These are phyloP conservation scores for Hyphochytrium catenoides DNA, from an alignment of 352 stramenopile genomes.

Conservation along the genomic window DNA sequence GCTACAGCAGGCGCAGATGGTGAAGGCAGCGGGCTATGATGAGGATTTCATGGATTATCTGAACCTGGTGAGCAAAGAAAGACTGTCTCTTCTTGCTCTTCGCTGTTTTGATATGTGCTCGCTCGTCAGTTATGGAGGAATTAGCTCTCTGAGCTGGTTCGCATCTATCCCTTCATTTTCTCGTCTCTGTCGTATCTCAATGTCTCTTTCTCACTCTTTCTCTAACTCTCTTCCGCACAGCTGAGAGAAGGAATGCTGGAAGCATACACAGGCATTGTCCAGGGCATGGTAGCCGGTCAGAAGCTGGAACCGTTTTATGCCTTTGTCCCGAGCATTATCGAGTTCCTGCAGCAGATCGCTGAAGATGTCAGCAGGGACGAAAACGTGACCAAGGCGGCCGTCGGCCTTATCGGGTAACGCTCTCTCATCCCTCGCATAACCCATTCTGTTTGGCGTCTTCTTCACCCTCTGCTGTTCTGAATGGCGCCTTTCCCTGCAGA, in stretches of 20 bases:
- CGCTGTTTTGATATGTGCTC: too few relatives aligned
- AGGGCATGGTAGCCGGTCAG: constrained; percentile 70
- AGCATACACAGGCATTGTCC: constrained; percentile 85
- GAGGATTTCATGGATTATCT: constrained; percentile 96
- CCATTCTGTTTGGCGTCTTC: too few relatives aligned
- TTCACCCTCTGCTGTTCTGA: too few relatives aligned
- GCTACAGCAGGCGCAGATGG: constrained; percentile 54
- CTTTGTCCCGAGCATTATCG: constrained; percentile 50
- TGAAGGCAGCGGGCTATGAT: constrained; percentile 66
- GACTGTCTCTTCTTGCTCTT: too few relatives aligned
- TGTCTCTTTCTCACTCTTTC: too few relatives aligned
- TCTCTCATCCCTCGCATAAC: too few relatives aligned
- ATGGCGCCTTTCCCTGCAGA: too few relatives aligned
- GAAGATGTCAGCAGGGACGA: constrained; percentile 59
- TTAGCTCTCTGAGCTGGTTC: too few relatives aligned
- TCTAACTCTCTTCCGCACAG: too few relatives aligned
- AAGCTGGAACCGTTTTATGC: constrained; percentile 56
- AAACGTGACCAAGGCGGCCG: constrained; percentile 66
- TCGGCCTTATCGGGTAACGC: constrained; percentile 68
- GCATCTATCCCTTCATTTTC: too few relatives aligned
- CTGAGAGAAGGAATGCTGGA: constrained; percentile 85
- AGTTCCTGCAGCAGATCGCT: constrained; percentile 63
- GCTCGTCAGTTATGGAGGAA: too few relatives aligned
- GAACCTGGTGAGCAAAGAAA: constrained; percentile 78
- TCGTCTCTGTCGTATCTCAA: too few relatives aligned